Evolutionary conservation across 192 early-diverging fungal genomes (phyloP), one percentile per base, ranked within the genome.

Genomic region (Diversispora eburnea): DNA sequence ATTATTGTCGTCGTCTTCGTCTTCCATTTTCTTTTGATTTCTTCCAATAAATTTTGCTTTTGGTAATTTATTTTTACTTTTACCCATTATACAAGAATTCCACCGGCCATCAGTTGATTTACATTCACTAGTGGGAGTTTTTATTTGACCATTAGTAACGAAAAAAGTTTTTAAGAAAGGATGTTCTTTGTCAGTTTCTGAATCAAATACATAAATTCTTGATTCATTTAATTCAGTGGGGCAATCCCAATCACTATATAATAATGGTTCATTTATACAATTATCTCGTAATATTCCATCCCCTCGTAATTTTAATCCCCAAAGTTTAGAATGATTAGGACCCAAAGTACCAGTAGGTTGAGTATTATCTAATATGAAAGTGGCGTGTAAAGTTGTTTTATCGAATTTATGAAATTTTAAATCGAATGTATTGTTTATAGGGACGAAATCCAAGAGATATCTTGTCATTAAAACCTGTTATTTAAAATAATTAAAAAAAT

Each of bases 251-350:
- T 6, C 10, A 33, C 19, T 58, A 58, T 25, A 58, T 22, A 58
- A 5, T 58, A 58, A 22, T 9, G 56, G 56, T 25, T 58, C 56
- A 9, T 58, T 58, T 58, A 58, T 10, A 22, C 4, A 22, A 22
- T 58, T 58, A 15, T 58, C 56, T 8, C 56, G 56, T 10, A 58
- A 10, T 58, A 58, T 22, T 58, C 56, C 56, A 58, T 58, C 56
- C 0, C 56, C 56, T 22, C 56, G 19, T 58, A 58, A 58, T 58
- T 58, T 58, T 5, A 58, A 58, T 58, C 56, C 56, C 56, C 56
- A 58, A 9, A 58, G 25, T 9, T 8, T 58, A 22, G 19, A 22
- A 22, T 58, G 19, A 58, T 22, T 1, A 10, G 56, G 56, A 3
- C 56, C 56, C 3, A 58, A 3, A 0, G 19, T 58, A 25, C 56